These are phyloP conservation scores for Alternaria panax DNA, from an alignment of 2,329 filamentous ascomycete species.

Conservation along the genomic window DNA sequence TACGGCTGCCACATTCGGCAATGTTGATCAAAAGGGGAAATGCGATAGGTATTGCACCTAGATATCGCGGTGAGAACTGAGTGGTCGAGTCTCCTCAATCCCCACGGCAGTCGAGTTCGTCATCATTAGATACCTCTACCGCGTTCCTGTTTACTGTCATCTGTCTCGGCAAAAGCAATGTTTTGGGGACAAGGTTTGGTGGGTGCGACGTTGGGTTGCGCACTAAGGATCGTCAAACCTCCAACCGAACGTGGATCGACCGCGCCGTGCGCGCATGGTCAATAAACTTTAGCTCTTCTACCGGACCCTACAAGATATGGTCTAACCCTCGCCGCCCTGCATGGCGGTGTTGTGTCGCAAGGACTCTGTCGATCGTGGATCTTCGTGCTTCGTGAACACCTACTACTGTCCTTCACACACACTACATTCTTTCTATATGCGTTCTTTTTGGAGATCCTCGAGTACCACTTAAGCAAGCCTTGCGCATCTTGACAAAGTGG, in stretches of 20 bases:
- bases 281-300: slow-evolving; percentile 36
- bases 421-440: slow-evolving; percentile 25
- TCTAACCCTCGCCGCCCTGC: slow-evolving; percentile 25
- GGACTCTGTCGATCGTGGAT: slow-evolving; percentile 26
- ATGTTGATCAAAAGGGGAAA: slow-evolving; percentile 4
- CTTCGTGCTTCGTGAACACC: slow-evolving; percentile 16
- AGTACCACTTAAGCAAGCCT: slow-evolving; percentile 7
- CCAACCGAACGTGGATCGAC: slow-evolving; percentile 30
- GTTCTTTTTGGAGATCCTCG: slow-evolving; percentile 7
- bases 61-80: background rate
- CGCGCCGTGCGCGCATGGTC: slow-evolving; percentile 26
- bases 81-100: background rate
- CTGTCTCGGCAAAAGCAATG: slow-evolving; percentile 19
- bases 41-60: background rate
- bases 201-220: slow-evolving; percentile 30
- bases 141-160: slow-evolving; percentile 17
- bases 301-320: slow-evolving; percentile 33
- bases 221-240: slow-evolving; percentile 37
- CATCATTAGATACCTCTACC: slow-evolving; percentile 7
- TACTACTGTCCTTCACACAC: slow-evolving; percentile 18
- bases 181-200: slow-evolving; percentile 28
- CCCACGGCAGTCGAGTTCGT: background rate
- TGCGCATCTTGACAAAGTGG: slow-evolving; percentile 11
- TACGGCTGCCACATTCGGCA: slow-evolving; percentile 7
- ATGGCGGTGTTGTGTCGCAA: slow-evolving; percentile 28